Evolutionary conservation across 345 rosid species (phyloP).

Genomic region (sweet orange (Citrus sinensis)): DNA sequence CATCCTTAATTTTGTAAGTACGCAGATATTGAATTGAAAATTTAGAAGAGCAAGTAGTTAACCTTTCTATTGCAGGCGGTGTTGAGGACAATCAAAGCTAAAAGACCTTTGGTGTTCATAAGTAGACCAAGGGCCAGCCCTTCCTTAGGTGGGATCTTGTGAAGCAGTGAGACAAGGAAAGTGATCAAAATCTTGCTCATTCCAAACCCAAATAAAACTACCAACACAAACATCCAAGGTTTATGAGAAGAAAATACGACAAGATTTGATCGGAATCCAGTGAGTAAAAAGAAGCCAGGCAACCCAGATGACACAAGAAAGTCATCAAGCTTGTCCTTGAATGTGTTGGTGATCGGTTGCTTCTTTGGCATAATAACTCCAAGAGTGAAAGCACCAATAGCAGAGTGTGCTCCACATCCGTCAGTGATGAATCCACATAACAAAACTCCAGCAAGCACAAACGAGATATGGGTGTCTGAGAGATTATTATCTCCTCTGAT

Average conservation of each 20-base stretch:
- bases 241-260: background rate
- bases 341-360: constrained; percentile 21
- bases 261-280: constrained; percentile 36
- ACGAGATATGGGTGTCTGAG: constrained; percentile 40
- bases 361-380: constrained; percentile 57
- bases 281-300: constrained; percentile 48
- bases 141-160: constrained; percentile 33
- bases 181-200: constrained; percentile 38
- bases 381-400: constrained; percentile 60
- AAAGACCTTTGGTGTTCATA: constrained; percentile 67
- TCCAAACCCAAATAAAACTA: constrained; percentile 16
- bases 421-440: constrained; percentile 47
- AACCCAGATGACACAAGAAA: constrained; percentile 36
- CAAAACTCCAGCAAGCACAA: constrained; percentile 38
- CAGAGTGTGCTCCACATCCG: constrained; percentile 44
- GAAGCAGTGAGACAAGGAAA: constrained; percentile 22
- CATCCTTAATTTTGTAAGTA: no score
- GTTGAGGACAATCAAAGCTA: constrained; percentile 45
- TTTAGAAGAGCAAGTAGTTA: background rate
- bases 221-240: background rate
- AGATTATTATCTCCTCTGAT: constrained; percentile 22
- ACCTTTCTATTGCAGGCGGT: constrained; percentile 47
- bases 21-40: background rate
- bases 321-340: constrained; percentile 45
- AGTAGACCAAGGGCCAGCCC: constrained; percentile 46